Percentiles rank a stretch among this genome's conserved stretches.
Evolutionary conservation across 257 asterid genomes (phyloP).

Genomic region (Penstemon davidsonii): DNA sequence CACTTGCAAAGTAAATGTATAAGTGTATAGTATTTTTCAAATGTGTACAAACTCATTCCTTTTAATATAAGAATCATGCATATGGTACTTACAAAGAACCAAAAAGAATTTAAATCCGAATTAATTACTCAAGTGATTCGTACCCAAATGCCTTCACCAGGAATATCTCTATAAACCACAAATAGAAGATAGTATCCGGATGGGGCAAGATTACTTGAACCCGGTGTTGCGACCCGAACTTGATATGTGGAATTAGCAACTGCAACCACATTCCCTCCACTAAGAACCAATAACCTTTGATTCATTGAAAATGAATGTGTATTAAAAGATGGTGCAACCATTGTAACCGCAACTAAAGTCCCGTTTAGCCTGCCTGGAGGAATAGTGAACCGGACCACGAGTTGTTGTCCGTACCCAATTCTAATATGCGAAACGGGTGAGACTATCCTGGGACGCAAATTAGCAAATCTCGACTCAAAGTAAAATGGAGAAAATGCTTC

Average conservation of each 20-base stretch:
- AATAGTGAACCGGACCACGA: constrained; percentile 21
- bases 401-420: constrained; percentile 21
- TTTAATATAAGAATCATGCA: neutral
- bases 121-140: constrained; percentile 6
- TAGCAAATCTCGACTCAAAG: constrained; percentile 3
- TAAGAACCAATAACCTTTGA: constrained; percentile 21
- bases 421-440: constrained; percentile 25
- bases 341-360: constrained; percentile 32
- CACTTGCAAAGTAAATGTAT: neutral
- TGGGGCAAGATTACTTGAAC: constrained; percentile 24
- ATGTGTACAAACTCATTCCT: too few species aligned
- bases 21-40: too few species aligned
- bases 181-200: constrained; percentile 28
- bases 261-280: neutral
- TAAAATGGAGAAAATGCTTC: constrained; percentile 40
- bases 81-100: neutral
- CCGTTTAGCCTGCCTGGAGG: constrained; percentile 5
- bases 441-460: constrained; percentile 28
- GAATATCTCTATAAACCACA: constrained; percentile 30
- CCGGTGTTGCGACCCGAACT: neutral
- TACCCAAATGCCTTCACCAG: constrained; percentile 30
- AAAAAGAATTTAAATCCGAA: neutral
- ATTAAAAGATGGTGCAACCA: constrained; percentile 29
- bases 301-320: constrained; percentile 31
- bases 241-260: constrained; percentile 1